phyloP scores from a whole-genome alignment of 192 early-diverging fungal genomes.

The Spizellomyces punctatus region DNA sequence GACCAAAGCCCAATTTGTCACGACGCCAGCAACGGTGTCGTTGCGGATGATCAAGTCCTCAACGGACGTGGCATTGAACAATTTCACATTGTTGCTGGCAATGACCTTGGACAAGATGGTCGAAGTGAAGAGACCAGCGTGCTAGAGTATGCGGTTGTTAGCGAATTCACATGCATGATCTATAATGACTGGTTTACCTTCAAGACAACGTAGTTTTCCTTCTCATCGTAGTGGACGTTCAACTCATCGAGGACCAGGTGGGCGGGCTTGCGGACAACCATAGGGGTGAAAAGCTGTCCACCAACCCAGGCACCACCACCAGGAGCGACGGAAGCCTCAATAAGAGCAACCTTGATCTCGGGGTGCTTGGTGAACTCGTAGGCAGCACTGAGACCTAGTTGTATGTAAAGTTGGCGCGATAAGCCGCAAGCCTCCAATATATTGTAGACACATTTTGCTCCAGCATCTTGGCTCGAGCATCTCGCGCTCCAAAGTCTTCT shows the following conservation, averaged over 20 bases:
- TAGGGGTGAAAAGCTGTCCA: slow-evolving; percentile 71
- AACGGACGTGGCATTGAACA: slow-evolving; percentile 76
- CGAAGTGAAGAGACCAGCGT: slow-evolving; percentile 74
- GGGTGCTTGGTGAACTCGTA: slow-evolving; percentile 69
- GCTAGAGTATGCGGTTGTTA: slow-evolving; percentile 25
- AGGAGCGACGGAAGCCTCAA: slow-evolving; percentile 70
- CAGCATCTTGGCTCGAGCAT: no score
- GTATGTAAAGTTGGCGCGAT: not conserved
- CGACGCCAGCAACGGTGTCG: slow-evolving; percentile 59
- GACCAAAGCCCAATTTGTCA: slow-evolving; percentile 78
- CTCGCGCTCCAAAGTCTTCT: no score
- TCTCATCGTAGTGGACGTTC: slow-evolving; percentile 69
- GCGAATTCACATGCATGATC: not conserved
- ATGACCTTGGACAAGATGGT: slow-evolving; percentile 70
- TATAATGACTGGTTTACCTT: slow-evolving; percentile 30
- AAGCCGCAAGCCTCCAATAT: no score
- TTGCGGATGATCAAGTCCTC: slow-evolving; percentile 70
- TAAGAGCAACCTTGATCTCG: slow-evolving; percentile 67
- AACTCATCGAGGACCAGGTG: slow-evolving; percentile 66
- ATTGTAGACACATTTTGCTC: no score
- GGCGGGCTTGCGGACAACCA: slow-evolving; percentile 74
- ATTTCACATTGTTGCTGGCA: slow-evolving; percentile 63
- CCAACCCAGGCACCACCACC: slow-evolving; percentile 77
- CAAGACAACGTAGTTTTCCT: slow-evolving; percentile 72
- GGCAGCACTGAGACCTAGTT: slow-evolving; percentile 63